These are phyloP conservation scores for Camellia oleifera DNA, from an alignment of 179 eudicot species.

Conservation along the genomic window DNA sequence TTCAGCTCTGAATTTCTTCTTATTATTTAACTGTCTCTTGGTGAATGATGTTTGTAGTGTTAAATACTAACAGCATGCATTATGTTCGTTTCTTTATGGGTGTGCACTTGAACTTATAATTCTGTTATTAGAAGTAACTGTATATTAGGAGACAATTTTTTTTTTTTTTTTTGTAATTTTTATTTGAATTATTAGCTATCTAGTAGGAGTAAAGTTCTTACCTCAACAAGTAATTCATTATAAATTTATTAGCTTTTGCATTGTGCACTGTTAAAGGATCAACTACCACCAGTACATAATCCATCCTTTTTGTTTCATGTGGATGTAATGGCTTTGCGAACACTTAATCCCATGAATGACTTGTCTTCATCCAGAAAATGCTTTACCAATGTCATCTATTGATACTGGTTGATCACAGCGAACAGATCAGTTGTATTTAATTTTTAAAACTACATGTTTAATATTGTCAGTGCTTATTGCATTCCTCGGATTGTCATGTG, in stretches of 20 bases:
- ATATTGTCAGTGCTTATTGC: background rate
- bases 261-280: background rate
- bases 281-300: background rate
- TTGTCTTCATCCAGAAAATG: background rate
- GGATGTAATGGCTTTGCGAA: background rate
- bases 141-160: background rate
- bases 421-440: background rate
- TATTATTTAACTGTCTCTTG: background rate
- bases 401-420: background rate
- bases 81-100: background rate
- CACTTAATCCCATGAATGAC: background rate
- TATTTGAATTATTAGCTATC: background rate
- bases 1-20: background rate
- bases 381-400: background rate
- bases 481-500: background rate
- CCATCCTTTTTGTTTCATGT: background rate
- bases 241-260: background rate
- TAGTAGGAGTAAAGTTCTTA: background rate
- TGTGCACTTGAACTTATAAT: background rate
- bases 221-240: background rate
- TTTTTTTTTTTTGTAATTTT: background rate
- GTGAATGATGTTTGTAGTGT: background rate
- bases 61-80: background rate
- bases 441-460: background rate
- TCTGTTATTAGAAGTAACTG: background rate